These are phyloP conservation scores for Amborella trichopoda DNA, from an alignment of 164 flowering plant genomes.

Conservation along the genomic window DNA sequence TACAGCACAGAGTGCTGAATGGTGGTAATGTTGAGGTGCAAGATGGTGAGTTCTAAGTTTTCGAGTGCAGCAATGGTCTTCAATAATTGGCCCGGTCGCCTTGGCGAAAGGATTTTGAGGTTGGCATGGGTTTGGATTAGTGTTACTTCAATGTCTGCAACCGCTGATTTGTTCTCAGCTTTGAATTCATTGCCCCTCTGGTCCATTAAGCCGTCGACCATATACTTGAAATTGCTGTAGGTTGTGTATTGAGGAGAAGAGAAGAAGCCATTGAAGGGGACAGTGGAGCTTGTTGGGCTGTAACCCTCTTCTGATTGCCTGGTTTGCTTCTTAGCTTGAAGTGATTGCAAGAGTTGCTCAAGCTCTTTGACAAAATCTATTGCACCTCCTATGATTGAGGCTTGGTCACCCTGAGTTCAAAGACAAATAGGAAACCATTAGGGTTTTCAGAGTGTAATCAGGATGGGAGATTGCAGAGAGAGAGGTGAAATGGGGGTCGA, in stretches of 20 bases:
- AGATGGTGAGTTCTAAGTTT: slow-evolving; percentile 34
- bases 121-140: slow-evolving; percentile 51
- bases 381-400: slow-evolving; percentile 63
- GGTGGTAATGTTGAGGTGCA: slow-evolving; percentile 51
- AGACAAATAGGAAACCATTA: too few species aligned
- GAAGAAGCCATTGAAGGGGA: slow-evolving; percentile 16
- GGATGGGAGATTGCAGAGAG: too few species aligned
- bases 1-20: slow-evolving; percentile 27
- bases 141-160: slow-evolving; percentile 30
- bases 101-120: slow-evolving; percentile 32
- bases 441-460: too few species aligned
- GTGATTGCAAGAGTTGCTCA: slow-evolving; percentile 49
- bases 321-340: slow-evolving; percentile 31
- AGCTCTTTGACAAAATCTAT: slow-evolving; percentile 63
- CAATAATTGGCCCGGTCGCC: slow-evolving; percentile 31
- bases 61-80: slow-evolving; percentile 43
- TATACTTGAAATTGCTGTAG: slow-evolving; percentile 3
- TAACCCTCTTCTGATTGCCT: slow-evolving; percentile 7
- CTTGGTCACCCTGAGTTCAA: slow-evolving; percentile 85
- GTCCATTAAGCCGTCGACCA: neutral
- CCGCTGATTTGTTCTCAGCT: slow-evolving; percentile 16
- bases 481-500: too few species aligned
- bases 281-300: slow-evolving; percentile 2
- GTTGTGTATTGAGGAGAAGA: slow-evolving; percentile 15
- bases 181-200: slow-evolving; percentile 3